Evolutionary conservation across 1,139 yeast species (phyloP), one percentile per base, ranked within the genome.

Genomic region (Hyphopichia wangnamkhiaoensis): DNA sequence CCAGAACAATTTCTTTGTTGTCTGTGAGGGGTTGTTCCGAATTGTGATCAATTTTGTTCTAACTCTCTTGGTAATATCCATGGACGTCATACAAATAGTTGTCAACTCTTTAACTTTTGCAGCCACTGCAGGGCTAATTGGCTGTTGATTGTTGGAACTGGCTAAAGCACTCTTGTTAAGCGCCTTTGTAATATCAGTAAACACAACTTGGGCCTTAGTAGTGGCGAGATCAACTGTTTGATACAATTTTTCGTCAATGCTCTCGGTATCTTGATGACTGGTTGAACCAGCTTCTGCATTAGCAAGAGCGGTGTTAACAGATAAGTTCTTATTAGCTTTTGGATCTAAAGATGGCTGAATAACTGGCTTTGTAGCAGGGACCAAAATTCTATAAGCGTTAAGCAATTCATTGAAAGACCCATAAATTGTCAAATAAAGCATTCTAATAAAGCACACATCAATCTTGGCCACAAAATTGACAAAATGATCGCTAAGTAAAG

Each of bases 81-180:
- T 83, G 0, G 96, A 85, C 15, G 80, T 68, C 36, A 85, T 77
- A 56, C 96, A 89, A n/a, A 86, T 84, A 34, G 71, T 74, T 1
- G 95, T 83, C 38, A 91, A 68, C 35, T 89, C 97, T 49, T 84
- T 82, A 20, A 90, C 84, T 52, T 84, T 85, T 4, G 74, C 57
- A 0, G 86, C 80, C 14, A 84, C 76, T 2, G 64, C 56, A 8
- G 53, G 53, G 29, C 51, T 42, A 50, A 58, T 50, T 44, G 56
- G 33, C 50, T 58, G 38, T 39, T 49, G 43, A 18, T 47, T 37
- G 10, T 39, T 16, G 16, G 46, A 43, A 25, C 76, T 64, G 0
- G 81, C 81, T 21, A 78, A 65, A 0, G 95, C 94, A 48, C 84
- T 80, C 49, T 82, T 81, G 17, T 86, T 76, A 34, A 91, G 81